Evolutionary conservation across 140 eudicot species (phyloP).

Genomic region (Senecio squalidus): DNA sequence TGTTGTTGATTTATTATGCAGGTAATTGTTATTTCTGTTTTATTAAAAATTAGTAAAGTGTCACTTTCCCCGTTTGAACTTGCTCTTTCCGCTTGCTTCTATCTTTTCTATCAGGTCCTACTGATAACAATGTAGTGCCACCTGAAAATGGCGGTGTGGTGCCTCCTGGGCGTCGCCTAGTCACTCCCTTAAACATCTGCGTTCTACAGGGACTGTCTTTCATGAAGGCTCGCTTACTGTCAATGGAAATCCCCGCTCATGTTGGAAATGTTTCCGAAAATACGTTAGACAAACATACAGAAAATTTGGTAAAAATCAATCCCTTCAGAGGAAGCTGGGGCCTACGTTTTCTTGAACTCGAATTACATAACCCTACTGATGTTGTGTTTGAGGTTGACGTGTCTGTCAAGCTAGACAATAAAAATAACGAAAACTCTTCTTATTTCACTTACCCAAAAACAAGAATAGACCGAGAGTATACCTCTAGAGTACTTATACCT

Average conservation of each 20-base stretch:
- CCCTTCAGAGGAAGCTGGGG: conserved; percentile 99
- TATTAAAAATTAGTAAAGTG: background rate
- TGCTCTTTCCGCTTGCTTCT: background rate
- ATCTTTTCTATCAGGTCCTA: conserved; percentile 49
- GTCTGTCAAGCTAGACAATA: conserved; percentile 62
- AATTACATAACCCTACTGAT: conserved; percentile 86
- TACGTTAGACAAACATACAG: conserved; percentile 27
- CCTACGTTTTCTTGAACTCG: conserved; percentile 85
- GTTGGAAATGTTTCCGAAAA: conserved; percentile 56
- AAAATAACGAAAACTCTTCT: conserved; percentile 19
- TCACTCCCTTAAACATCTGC: conserved; percentile 77
- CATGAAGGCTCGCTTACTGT: conserved; percentile 74
- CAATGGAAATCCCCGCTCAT: conserved; percentile 93
- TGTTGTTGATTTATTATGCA: conserved; percentile 75
- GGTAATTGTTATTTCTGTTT: conserved; percentile 33
- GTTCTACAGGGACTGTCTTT: conserved; percentile 84
- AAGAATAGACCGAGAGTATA: conserved; percentile 78
- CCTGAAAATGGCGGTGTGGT: conserved; percentile 25
- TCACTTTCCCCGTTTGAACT: no score
- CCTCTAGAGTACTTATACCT: conserved; percentile 86
- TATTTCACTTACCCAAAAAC: conserved; percentile 73
- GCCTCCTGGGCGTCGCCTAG: conserved; percentile 93
- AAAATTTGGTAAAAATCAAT: conserved; percentile 59
- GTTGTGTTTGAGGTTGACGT: conserved; percentile 73
- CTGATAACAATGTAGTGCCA: conserved; percentile 32